Base-by-base conservation (phyloP, 2,329 filamentous ascomycete species). In the Huntiella moniliformis region DNA sequence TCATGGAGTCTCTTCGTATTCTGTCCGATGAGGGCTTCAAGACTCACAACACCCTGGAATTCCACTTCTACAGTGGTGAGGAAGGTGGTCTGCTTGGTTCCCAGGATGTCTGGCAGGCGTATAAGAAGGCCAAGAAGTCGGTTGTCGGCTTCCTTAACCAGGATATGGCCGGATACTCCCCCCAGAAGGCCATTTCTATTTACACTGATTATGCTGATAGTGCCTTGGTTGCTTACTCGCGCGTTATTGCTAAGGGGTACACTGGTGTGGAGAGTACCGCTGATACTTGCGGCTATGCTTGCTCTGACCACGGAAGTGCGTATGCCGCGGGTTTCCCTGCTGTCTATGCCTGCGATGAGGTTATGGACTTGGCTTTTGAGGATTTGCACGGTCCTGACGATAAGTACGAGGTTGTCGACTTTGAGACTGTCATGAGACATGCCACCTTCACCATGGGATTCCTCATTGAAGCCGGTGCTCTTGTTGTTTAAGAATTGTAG, bases 61-160 rank as follows among this genome's bases (percentile, higher is more conserved):
- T 71, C 53, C 67, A 71, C 54, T 71, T 65, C 55, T 71, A 71
- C 52, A 56, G 56, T 32, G 68, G 60, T 22, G 67, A 70, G 50
- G 67, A 71, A 55, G 65, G 61, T 1, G 67, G 68, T 2, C 58
- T 68, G 0, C 62, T 68, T 1, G 68, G 68, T 4, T 68, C 66
- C 1, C 59, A 60, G 13, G 64, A 60, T 11, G 55, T 70, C 28
- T 67, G 35, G 43, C 17, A 52, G 64, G 60, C 7, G 66, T 69
- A 69, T 57, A 61, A 59, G 48, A 50, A 56, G 18, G 51, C 55
- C 18, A 55, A 56, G 33, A 63, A 61, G 53, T 57, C 52, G 3
- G 62, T 70, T 10, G 56, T 67, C n/a, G 65, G 63, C 8, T 61
- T 67, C 50, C 54, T 70, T 38, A 68, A 68, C 56, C 65, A 68